Evolutionary conservation across 352 stramenopile species (phyloP), one percentile per base, ranked within the genome.

Genomic region (Globisporangium rhizosaccharum): DNA sequence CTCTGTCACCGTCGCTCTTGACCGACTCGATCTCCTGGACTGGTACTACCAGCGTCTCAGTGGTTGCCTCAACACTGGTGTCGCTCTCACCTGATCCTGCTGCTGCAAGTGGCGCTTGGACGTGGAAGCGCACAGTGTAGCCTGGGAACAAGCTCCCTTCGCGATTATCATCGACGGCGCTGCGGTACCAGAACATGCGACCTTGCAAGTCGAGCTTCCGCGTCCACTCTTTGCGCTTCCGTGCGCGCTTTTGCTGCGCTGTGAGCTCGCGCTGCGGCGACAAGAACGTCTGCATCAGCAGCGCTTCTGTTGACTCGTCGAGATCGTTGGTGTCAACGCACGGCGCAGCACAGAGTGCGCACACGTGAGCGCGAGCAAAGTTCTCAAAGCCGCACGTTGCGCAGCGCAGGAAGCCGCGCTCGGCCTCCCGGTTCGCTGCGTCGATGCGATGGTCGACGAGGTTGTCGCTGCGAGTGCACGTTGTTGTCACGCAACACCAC

Each of bases 251-350:
- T 39, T 39, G 33, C 33, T 39, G 33, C 33, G 33, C 4, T 10
- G 33, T 39, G 33, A 39, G 33, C 33, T 30, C 9, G n/a, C 44
- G 41, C 42, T 26, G 25, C n/a, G 33, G 51, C 8, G 12, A 37
- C 37, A 56, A 39, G 33, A 39, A 39, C 33, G 33, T 39, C 33
- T 39, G 33, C 33, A 39, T 39, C 33, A 20, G 15, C 41, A 47
- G 41, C 5, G 41, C 41, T 14, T 23, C 15, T 1, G 18, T 14
- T 23, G 41, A 23, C 41, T 18, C 41, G 2, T 23, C 41, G 4
- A 20, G 41, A 10, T 23, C 41, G 12, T 14, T 8, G 9, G n/a
- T 26, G 65, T 62, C 56, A 86, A 90, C 61, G 94, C 75, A 59
- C 82, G 68, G 7, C 94, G 56, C 56, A 0, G 33, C 33, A 51